Percentiles rank a stretch among this genome's conserved stretches.
Conservation (phyloP, 768 basidiomycete genomes). For the Leccinellum luteum region DNA sequence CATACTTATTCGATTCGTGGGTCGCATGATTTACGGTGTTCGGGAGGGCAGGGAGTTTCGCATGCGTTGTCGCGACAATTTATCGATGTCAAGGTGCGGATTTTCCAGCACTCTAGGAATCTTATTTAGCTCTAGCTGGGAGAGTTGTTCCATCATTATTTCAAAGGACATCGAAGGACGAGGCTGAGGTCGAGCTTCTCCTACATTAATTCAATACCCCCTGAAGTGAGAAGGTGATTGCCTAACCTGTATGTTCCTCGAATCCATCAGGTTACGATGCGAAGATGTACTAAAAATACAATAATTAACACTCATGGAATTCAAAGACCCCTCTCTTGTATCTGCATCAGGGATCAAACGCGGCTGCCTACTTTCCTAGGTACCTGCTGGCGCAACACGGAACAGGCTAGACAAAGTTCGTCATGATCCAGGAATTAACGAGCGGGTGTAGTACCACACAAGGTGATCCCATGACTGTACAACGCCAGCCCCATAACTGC, state of each 20-base stretch:
- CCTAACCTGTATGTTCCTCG: neutral
- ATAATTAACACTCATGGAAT: neutral
- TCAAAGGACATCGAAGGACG: neutral
- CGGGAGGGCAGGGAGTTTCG: neutral
- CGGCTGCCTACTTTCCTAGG: neutral
- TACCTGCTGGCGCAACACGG: neutral
- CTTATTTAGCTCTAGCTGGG: neutral
- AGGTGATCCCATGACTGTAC: neutral
- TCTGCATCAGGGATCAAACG: neutral
- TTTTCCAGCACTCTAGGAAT: neutral
- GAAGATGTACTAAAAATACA: neutral
- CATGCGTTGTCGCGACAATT: neutral
- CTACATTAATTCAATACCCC: neutral
- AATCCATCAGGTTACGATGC: neutral
- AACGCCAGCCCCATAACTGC: neutral
- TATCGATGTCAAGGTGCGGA: neutral
- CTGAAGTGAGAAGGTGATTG: neutral
- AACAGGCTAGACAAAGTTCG: neutral
- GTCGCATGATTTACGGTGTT: neutral
- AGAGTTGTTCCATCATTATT: neutral
- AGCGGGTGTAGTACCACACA: neutral
- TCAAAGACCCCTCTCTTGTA: neutral
- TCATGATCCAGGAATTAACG: neutral
- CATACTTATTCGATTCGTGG: neutral
- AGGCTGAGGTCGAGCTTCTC: neutral